Base-by-base conservation (phyloP, 2,329 filamentous ascomycete species). In the Fusarium hostae region DNA sequence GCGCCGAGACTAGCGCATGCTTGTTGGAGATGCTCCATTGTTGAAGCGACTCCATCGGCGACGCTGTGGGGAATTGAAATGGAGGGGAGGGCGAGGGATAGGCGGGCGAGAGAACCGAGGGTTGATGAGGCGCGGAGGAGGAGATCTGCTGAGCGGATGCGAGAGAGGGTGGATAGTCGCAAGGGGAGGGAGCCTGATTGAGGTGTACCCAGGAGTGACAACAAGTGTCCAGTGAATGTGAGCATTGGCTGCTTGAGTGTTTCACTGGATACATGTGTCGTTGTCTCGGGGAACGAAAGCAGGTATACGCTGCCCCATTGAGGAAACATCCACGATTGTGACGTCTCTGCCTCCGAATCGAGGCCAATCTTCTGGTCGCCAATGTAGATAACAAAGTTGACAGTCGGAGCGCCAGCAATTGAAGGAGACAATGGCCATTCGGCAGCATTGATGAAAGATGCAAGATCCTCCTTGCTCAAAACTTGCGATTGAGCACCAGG, bases 351-450 rank as follows among this genome's bases (percentile, higher is more conserved):
- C 59, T 83, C 81, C 5, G 83, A 80, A 47, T 84, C 81, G 57
- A 85, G 76, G 8, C 81, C 84, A 68, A 94, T 94, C 13, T 91
- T 94, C 64, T 92, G 89, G 63, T 93, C 90, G 9, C 95, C 94
- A 11, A 97, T 90, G 77, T 96, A 99, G 32, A 98, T 87, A 62
- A 98, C 91, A 79, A 99, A 98, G 82, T 99, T 98, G 78, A 99
- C 91, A 0, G 96, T 99, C 2, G 96, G 96, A 0, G 95, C 95
- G 22, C 90, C 90, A 44, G 95, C 96, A 73, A 99, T 98, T 62
- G 94, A 97, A 1, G 95, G 95, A 69, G 93, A 97, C 5, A 99
- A 83, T 1, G 96, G 96, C 96, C 96, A 99, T 82, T 99, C 96
- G 4, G 96, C 96, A 5, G 95, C 95, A 77, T 99, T 99, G 81